Percentiles rank a stretch among this genome's conserved stretches.
phyloP scores from a whole-genome alignment of 1,139 yeast genomes.

The Magnusiomyces fungicola region DNA sequence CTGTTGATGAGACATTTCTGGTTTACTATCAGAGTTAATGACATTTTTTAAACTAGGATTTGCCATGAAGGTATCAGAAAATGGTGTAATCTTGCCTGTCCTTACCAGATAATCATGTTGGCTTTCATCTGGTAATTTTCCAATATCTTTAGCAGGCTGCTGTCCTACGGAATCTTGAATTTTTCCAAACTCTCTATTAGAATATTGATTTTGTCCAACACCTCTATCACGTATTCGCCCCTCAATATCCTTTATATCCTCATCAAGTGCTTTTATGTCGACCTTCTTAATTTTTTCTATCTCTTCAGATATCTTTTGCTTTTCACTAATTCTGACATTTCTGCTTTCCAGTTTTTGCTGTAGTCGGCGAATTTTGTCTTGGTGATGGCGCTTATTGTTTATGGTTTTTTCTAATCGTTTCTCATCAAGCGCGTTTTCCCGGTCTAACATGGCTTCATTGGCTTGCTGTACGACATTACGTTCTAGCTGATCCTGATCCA shows the following conservation, averaged over 20 bases:
- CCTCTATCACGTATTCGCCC: slow-evolving; percentile 40
- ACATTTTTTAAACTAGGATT: slow-evolving; percentile 13
- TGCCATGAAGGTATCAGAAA: slow-evolving; percentile 57
- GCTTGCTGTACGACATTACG: slow-evolving; percentile 62
- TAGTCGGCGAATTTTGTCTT: slow-evolving; percentile 41
- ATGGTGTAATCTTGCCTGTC: slow-evolving; percentile 92
- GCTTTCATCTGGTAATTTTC: slow-evolving; percentile 55
- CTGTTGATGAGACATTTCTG: slow-evolving; percentile 36
- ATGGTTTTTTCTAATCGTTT: slow-evolving; percentile 64
- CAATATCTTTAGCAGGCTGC: slow-evolving; percentile 21
- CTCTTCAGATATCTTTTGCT: slow-evolving; percentile 49
- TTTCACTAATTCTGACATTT: slow-evolving; percentile 58
- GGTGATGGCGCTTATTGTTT: slow-evolving; percentile 35
- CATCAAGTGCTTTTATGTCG: slow-evolving; percentile 47
- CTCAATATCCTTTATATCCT: slow-evolving; percentile 62
- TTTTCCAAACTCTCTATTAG: too few species aligned
- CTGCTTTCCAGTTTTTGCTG: slow-evolving; percentile 46
- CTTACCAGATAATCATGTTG: slow-evolving; percentile 75
- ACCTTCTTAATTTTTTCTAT: slow-evolving; percentile 44
- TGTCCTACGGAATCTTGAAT: background rate
- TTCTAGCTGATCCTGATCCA: slow-evolving; percentile 74
- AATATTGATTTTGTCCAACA: too few species aligned
- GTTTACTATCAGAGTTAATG: background rate
- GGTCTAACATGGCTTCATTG: slow-evolving; percentile 48
- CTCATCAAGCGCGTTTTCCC: slow-evolving; percentile 66